Evolutionary conservation across 2,329 filamentous ascomycete genomes (phyloP), one percentile per base, ranked within the genome.

Genomic region (Verticillium klebahnii): DNA sequence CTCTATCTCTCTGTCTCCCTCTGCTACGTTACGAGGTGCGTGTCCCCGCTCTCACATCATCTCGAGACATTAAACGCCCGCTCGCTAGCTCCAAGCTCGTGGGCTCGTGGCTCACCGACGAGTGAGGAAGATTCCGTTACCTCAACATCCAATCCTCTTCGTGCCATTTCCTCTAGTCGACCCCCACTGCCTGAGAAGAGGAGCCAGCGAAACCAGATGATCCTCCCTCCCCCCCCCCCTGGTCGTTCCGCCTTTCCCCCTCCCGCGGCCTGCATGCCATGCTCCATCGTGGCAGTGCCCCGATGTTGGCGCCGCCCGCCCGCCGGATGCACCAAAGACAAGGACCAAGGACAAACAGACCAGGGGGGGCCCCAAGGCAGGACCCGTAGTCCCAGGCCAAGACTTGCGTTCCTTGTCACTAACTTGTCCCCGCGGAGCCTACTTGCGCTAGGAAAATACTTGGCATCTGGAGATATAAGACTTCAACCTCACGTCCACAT

Each of bases 331-430:
- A 23, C n/a, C n/a, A 50, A 25, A n/a, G 45, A 12, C 45, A 25
- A 50, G 45, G 45, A 11, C n/a, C 45, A 23, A 23, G 19, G 45
- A 23, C n/a, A 50, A 25, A 23, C 45, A 50, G n/a, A n/a, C n/a
- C n/a, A 50, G 11, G 45, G 17, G 39, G 39, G n/a, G 45, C 4
- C 40, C 45, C 19, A 25, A 50, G 39, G 39, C 29, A n/a, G 45
- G 39, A 50, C 45, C 45, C 45, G 19, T 25, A n/a, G n/a, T 50
- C 45, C 45, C 19, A 23, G 50, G 64, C 61, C 62, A 64, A 63
- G 62, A 65, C 64, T 55, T 64, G 60, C 56, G 61, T 62, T 63
- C 58, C 61, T 63, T 61, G 64, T 65, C 62, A 64, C 61, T 57
- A 54, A 34, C 59, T 60, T 64, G 64, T 65, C 63, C 60, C 57